Evolutionary conservation across 2,329 filamentous ascomycete species (phyloP).

Genomic region (Colletotrichum liriopes): DNA sequence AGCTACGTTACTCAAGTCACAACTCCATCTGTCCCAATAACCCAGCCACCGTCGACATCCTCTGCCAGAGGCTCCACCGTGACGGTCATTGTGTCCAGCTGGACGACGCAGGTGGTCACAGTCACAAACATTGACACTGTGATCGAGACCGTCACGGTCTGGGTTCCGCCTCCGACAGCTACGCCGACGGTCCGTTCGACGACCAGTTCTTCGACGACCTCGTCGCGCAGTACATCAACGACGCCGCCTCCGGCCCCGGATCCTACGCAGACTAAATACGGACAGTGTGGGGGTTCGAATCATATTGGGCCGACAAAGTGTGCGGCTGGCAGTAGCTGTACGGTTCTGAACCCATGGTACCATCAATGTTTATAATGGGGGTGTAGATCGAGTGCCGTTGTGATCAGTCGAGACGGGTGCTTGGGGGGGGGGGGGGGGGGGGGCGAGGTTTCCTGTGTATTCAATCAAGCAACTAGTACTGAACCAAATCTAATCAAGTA

Average conservation of each 20-base stretch:
- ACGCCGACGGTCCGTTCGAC: slow-evolving; percentile 21
- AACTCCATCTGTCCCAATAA: slow-evolving; percentile 1
- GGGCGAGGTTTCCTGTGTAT: neutral
- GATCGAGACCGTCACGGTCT: slow-evolving; percentile 36
- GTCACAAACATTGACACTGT: slow-evolving; percentile 32
- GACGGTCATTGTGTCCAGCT: slow-evolving; percentile 31
- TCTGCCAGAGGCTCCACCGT: neutral
- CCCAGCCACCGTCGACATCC: neutral
- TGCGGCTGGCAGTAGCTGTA: slow-evolving; percentile 34
- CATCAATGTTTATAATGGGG: slow-evolving; percentile 31
- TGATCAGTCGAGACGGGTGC: neutral
- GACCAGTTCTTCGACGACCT: neutral
- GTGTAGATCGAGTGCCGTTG: neutral
- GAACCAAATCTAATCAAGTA: neutral
- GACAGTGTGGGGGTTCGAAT: slow-evolving; percentile 37
- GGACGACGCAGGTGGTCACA: slow-evolving; percentile 29
- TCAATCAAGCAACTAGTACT: neutral
- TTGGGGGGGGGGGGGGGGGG: too few relatives aligned
- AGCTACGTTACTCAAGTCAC: slow-evolving; percentile 10
- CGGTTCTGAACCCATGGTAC: slow-evolving; percentile 34
- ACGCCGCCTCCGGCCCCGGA: slow-evolving; percentile 23
- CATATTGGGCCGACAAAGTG: slow-evolving; percentile 36
- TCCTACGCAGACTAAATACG: slow-evolving; percentile 39
- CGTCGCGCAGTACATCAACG: slow-evolving; percentile 8
- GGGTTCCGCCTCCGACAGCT: slow-evolving; percentile 10